Base-by-base conservation (phyloP, 108 stramenopile genomes). In the Pseudonitzschia pungens region DNA sequence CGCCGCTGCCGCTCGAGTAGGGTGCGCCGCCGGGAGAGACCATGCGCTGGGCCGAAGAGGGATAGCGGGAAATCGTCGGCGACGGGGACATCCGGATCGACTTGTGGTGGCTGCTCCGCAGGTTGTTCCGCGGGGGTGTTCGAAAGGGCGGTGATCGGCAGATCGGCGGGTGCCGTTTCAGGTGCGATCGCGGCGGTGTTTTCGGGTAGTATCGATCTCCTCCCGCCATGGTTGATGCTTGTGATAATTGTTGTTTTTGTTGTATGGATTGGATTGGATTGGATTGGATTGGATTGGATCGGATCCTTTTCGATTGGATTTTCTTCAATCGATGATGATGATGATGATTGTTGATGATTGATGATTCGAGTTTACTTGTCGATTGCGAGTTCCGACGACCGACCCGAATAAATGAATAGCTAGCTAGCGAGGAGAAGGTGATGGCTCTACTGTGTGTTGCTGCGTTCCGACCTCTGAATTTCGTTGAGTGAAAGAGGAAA, bases 101-200 rank as follows among this genome's bases (percentile, higher is more conserved):
- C 28, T 68, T 56, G 29, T 20, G 58, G 16, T 65, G 16, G 14
- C 55, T 68, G 43, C 28, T 50, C 56, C 65, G 72, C 20, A 44
- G 18, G 40, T 66, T 79, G 20, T 58, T 55, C 33, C 54, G 10
- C 15, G 78, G 60, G 36, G 73, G 77, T 54, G 77, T 69, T 42
- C 67, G 72, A 68, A 78, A 79, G 15, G 77, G 77, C 42, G 77
- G 60, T 22, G 77, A 59, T 27, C 70, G 15, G 24, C 44, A 5
- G 6, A 54, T 64, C 44, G 59, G 53, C 41, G 69, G 43, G 28
- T 54, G 53, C 5, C 77, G 66, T 33, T 71, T 78, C 68, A 55
- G 54, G 10, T 32, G 40, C 15, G 71, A 44, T 48, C 77, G 55
- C 28, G 77, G 77, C 16, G 77, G 77, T 8, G 77, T 72, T 51